These are phyloP conservation scores for Tuber aestivum DNA, from an alignment of 495 filamentous ascomycete genomes.

Conservation along the genomic window DNA sequence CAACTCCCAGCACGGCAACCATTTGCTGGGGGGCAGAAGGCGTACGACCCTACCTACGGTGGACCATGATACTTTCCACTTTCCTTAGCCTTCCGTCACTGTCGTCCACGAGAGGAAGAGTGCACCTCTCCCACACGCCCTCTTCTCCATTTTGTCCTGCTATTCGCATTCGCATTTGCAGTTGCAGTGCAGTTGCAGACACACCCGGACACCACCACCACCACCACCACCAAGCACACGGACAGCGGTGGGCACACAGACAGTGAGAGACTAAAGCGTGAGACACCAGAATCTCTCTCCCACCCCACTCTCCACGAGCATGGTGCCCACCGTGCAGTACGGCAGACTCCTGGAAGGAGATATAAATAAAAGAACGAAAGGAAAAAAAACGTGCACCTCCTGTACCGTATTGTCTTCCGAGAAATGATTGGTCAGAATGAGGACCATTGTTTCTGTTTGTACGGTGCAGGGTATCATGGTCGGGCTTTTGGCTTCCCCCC, in stretches of 20 bases:
- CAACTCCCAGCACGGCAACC: not conserved
- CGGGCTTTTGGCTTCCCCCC: conserved; percentile 27
- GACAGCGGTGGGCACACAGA: not conserved
- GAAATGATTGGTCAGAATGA: not conserved
- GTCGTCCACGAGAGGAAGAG: not conserved
- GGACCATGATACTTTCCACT: conserved; percentile 10
- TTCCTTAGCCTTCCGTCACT: not conserved
- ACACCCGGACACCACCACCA: not conserved
- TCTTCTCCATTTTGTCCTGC: not conserved
- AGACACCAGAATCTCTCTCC: not conserved
- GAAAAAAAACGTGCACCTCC: not conserved
- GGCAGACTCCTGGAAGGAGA: not conserved
- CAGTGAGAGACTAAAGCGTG: not conserved
- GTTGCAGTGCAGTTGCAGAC: not conserved
- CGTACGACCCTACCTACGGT: not conserved
- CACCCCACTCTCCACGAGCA: not conserved
- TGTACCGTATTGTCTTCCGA: not conserved
- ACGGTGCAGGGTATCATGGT: not conserved
- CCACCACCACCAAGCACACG: not conserved
- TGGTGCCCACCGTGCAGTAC: too few relatives aligned
- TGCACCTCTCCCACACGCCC: not conserved
- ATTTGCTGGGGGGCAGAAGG: not conserved
- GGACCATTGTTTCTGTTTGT: not conserved
- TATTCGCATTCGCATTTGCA: not conserved
- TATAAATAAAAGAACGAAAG: not conserved